Evolutionary conservation across 164 flowering plant species (phyloP).

Genomic region (Litsea cubeba): DNA sequence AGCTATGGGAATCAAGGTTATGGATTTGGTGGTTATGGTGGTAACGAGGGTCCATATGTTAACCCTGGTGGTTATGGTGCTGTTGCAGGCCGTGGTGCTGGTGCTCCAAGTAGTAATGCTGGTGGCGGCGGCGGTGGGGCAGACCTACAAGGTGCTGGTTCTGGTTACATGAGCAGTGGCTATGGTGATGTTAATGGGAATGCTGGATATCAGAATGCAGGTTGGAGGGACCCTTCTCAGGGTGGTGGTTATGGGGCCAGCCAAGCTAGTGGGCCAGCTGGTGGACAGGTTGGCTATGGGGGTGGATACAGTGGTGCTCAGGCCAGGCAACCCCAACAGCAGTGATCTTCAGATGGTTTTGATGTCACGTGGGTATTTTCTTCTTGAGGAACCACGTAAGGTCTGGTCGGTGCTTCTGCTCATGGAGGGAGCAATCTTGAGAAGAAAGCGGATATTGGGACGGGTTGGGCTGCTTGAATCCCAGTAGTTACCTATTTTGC

Average conservation of each 20-base stretch:
- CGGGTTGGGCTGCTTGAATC: slow-evolving; percentile 64
- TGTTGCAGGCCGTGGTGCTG: slow-evolving; percentile 52
- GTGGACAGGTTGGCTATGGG: slow-evolving; percentile 65
- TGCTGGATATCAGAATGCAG: slow-evolving; percentile 53
- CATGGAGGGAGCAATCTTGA: slow-evolving; percentile 19
- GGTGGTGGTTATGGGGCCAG: slow-evolving; percentile 53
- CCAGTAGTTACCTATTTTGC: slow-evolving; percentile 49
- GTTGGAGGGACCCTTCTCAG: slow-evolving; percentile 67
- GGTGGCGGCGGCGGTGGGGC: slow-evolving; percentile 39
- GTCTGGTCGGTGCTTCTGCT: slow-evolving; percentile 13
- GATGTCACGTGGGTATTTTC: slow-evolving; percentile 5
- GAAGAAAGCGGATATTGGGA: slow-evolving; percentile 30
- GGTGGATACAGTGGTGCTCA: slow-evolving; percentile 64
- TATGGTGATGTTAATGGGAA: slow-evolving; percentile 58
- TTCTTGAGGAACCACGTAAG: neutral
- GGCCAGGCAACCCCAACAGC: slow-evolving; percentile 51
- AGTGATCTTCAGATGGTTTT: slow-evolving; percentile 22
- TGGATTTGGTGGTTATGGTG: slow-evolving; percentile 79
- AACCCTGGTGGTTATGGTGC: slow-evolving; percentile 55
- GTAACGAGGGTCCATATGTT: slow-evolving; percentile 64
- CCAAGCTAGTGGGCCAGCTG: slow-evolving; percentile 43
- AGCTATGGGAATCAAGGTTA: slow-evolving; percentile 76
- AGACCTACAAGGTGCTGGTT: slow-evolving; percentile 43
- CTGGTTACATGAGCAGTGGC: slow-evolving; percentile 62
- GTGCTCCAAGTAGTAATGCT: slow-evolving; percentile 40